These are phyloP conservation scores for Sisymbrium irio DNA, from an alignment of 345 rosid genomes.

Conservation along the genomic window DNA sequence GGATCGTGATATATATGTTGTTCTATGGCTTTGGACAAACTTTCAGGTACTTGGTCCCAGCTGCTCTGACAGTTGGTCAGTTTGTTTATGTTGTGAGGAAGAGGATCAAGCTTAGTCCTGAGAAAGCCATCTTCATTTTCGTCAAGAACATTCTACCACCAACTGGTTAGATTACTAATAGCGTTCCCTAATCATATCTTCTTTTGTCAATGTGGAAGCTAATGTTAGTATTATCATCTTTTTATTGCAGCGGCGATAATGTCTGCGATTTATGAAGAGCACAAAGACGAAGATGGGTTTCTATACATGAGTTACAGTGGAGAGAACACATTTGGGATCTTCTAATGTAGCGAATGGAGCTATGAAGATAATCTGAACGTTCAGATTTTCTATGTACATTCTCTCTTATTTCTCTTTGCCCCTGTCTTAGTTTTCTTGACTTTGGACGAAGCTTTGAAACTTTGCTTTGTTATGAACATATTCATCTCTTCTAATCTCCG, in stretches of 20 bases:
- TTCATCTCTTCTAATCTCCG: background rate
- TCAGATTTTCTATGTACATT: slow-evolving; percentile 8
- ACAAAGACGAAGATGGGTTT: slow-evolving; percentile 54
- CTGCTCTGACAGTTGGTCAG: slow-evolving; percentile 62
- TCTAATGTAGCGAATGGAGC: background rate
- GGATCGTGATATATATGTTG: background rate
- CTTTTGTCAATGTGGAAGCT: background rate
- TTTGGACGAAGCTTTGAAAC: slow-evolving; percentile 10
- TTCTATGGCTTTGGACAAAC: background rate
- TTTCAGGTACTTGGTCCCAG: slow-evolving; percentile 55
- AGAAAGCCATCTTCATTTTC: slow-evolving; percentile 59
- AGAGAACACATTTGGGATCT: slow-evolving; percentile 55
- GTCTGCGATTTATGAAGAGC: slow-evolving; percentile 46
- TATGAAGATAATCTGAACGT: background rate
- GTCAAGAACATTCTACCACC: slow-evolving; percentile 56
- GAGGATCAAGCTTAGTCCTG: slow-evolving; percentile 58
- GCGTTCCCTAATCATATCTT: background rate
- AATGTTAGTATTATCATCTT: background rate
- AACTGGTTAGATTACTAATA: slow-evolving; percentile 38
- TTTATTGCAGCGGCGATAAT: slow-evolving; percentile 47
- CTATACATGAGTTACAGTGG: slow-evolving; percentile 65
- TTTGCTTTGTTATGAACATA: background rate
- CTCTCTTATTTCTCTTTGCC: background rate
- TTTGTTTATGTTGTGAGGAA: slow-evolving; percentile 62
- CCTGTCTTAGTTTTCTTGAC: background rate